Conservation (phyloP, 2,329 filamentous ascomycete genomes). For the Penicillium crustosum region DNA sequence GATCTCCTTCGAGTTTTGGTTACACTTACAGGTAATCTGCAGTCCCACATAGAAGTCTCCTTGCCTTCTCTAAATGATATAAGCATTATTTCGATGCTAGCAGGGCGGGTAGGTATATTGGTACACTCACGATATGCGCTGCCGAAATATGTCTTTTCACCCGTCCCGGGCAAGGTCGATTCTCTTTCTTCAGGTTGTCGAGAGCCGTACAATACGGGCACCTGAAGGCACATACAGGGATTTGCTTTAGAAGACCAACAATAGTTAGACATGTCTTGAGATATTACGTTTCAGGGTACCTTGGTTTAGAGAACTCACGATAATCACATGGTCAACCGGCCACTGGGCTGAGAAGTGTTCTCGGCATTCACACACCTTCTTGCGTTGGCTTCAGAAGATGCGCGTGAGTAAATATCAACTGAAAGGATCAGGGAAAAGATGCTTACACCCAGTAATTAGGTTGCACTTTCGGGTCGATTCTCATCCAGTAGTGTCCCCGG, state of each 20-base stretch:
- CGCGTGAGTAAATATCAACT: neutral
- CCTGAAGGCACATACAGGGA: neutral
- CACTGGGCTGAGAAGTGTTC: neutral
- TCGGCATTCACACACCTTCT: neutral
- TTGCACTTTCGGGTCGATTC: neutral
- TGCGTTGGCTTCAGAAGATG: neutral
- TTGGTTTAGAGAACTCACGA: neutral
- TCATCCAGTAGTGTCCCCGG: neutral
- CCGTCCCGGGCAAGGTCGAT: neutral
- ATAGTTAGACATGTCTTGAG: neutral
- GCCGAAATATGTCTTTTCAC: neutral
- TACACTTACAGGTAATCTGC: neutral
- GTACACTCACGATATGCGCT: neutral
- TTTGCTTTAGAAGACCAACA: neutral
- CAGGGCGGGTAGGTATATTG: neutral
- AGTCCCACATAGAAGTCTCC: neutral
- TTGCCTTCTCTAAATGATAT: neutral
- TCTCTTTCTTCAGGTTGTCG: neutral
- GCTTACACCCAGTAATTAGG: slow-evolving; percentile 1
- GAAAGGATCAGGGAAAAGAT: neutral
- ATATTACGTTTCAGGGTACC: too few relatives aligned
- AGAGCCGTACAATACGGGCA: neutral
- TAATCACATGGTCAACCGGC: neutral
- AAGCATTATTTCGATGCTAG: neutral
- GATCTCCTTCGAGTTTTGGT: neutral